Evolutionary conservation across 768 basidiomycete genomes (phyloP), one percentile per base, ranked within the genome.

Genomic region (Amanita fuliginea): DNA sequence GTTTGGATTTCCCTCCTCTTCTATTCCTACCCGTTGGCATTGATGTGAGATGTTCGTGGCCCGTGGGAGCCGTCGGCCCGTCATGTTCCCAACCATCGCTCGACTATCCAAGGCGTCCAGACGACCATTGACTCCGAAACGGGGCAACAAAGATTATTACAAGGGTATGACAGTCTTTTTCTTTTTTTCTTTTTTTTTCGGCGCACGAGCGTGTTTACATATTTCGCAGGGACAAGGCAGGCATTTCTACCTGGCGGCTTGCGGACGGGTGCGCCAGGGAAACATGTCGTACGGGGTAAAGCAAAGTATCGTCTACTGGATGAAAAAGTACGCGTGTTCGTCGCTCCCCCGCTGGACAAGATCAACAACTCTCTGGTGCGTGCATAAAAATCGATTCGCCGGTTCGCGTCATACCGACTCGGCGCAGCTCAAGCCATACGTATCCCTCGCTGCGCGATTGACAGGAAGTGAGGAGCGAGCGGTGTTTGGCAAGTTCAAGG

Each of bases 81-180:
- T 9, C 46, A 90, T 90, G 87, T 74, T 80, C 58, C 76, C 86
- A 4, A 84, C 89, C 18, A 62, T 76, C 13, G 71, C 68, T n/a
- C 70, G 78, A 49, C 69, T 83, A 2, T 87, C 86, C 28, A 94
- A 92, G 60, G 93, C 93, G 18, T 90, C 87, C 0, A 74, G 95
- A 49, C 72, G 80, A 21, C 78, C 92, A 2, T 70, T 98, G 44
- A 92, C 85, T 0, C 73, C 88, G 0, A 97, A 97, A 64, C 69
- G 81, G 42, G 95, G 79, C 13, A 96, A 96, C 70, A 98, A 97
- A 60, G 91, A 99, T 61, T 97, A 75, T 62, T 97, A 96, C 75
- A 98, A 98, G 67, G 95, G 95, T 86, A 6, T 4, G 24, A n/a
- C 11, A n/a, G 66, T 54, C 33, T 51, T 30, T 24, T 2, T 24